These are phyloP conservation scores for Zea luxurians DNA, from an alignment of 176 grass and related monocot genomes.

Conservation along the genomic window DNA sequence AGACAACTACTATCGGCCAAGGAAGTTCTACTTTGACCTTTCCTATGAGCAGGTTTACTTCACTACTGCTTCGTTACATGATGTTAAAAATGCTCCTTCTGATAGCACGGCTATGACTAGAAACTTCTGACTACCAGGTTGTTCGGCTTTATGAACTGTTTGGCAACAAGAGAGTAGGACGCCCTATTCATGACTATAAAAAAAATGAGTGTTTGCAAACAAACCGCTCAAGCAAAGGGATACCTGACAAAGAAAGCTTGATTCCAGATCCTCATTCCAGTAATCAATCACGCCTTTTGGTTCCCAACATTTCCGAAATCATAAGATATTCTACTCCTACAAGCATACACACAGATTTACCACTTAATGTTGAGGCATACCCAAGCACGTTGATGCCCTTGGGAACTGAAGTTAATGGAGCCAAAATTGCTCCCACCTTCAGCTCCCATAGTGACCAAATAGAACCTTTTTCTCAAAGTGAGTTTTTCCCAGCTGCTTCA, in stretches of 20 bases:
- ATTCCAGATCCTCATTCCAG: constrained; percentile 22
- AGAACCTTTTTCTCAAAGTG: constrained; percentile 14
- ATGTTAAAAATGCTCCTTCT: constrained; percentile 34
- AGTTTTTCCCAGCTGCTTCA: constrained; percentile 15
- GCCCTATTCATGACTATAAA: constrained; percentile 8
- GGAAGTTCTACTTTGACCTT: constrained; percentile 70
- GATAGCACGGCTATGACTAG: neutral
- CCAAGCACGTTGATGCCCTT: constrained; percentile 20
- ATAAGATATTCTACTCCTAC: constrained; percentile 34
- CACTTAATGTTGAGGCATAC: constrained; percentile 13
- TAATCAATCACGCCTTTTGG: neutral
- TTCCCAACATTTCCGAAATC: constrained; percentile 30
- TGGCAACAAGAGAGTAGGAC: constrained; percentile 32
- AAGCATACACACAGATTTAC: constrained; percentile 25
- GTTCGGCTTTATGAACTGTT: constrained; percentile 43
- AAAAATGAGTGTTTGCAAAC: constrained; percentile 22
- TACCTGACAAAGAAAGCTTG: constrained; percentile 20
- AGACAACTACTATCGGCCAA: constrained; percentile 54
- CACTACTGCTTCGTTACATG: constrained; percentile 16
- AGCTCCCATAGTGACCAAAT: constrained; percentile 1
- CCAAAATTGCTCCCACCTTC: constrained; percentile 22
- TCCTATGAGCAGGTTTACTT: constrained; percentile 52
- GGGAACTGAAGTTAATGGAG: constrained; percentile 19
- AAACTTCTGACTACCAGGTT: constrained; percentile 38
- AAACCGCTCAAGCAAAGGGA: constrained; percentile 6